Evolutionary conservation across 2,329 filamentous ascomycete genomes (phyloP), one percentile per base, ranked within the genome.

Genomic region (Gnomoniopsis smithogilvyi): DNA sequence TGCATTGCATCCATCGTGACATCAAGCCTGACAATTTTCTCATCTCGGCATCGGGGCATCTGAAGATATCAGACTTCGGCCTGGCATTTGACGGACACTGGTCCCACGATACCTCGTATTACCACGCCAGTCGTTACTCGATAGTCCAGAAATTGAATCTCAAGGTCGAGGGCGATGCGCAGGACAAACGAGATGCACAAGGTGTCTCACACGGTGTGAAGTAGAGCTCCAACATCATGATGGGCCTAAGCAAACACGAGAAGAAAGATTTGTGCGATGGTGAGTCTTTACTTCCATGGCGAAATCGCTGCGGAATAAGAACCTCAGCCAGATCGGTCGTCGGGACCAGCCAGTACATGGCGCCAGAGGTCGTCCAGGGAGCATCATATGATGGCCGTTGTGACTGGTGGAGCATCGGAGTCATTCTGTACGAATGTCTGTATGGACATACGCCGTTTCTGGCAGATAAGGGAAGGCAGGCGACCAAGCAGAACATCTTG

Each of bases 21-120:
- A 85, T 98, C 70, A 99, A 99, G 72, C 95, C 94, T 0, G 94
- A 98, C 78, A 99, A 99, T 68, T 98, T 99, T 68, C 81, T 98
- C 33, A 92, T 98, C 67, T 91, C 90, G 10, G 84, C 90, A 0
- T 89, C 90, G 19, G 93, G 95, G 0, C 95, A 99, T 71, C 74
- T 98, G 60, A 97, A 96, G 69, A 96, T 98, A 43, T 96, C 93
- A 0, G 95, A 99, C 68, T 99, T 99, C 72, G 94, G 95, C 0
- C 83, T 99, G 41, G 92, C 94, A 0, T 98, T 98, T 69, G 91
- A 97, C 69, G 93, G 94, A 0, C 91, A 96, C 70, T 98, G 94
- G 94, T 86, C 90, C 15, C 94, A 98, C 70, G 91, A 96, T 63
- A 89, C 93, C 64, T 79, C 85, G 1, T 98, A 96, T 73, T 96